phyloP scores from a whole-genome alignment of 2,329 filamentous ascomycete genomes.

The Tolypocladium guangdongense region DNA sequence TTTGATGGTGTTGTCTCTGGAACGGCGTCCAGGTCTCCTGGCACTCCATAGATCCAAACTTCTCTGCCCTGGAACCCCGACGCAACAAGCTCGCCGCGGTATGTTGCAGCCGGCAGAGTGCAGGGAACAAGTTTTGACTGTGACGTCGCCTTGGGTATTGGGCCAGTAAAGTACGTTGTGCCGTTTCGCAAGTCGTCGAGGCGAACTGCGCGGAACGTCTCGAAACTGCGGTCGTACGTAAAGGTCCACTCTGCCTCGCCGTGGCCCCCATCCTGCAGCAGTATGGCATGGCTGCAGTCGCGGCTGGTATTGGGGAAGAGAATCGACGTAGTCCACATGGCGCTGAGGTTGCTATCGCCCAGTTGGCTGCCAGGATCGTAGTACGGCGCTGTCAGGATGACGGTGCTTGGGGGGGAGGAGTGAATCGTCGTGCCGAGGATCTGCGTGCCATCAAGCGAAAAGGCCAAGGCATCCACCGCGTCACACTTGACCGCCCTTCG shows the following conservation, averaged over 20 bases:
- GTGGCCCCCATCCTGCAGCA: conserved; percentile 49
- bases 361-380: conserved; percentile 61
- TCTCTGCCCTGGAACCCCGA: conserved; percentile 63
- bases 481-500: conserved; percentile 70
- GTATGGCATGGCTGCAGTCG: conserved; percentile 65
- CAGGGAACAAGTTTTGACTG: conserved; percentile 54
- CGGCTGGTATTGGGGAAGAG: conserved; percentile 72
- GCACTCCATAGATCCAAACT: conserved; percentile 71
- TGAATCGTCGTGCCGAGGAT: conserved; percentile 64
- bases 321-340: conserved; percentile 78
- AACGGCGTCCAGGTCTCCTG: conserved; percentile 57
- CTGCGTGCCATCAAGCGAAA: conserved; percentile 69
- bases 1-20: conserved; percentile 27
- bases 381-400: conserved; percentile 70
- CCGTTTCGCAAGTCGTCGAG: conserved; percentile 66
- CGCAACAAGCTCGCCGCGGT: conserved; percentile 59
- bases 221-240: conserved; percentile 65
- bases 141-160: conserved; percentile 39
- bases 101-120: conserved; percentile 59
- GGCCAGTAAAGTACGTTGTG: conserved; percentile 70
- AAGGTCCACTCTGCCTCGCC: conserved; percentile 67
- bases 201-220: conserved; percentile 67
- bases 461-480: conserved; percentile 60
- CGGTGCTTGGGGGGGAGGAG: conserved; percentile 54
- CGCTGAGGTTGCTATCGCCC: conserved; percentile 56